These are phyloP conservation scores for Auriculariales sp. DNA, from an alignment of 768 basidiomycete species.

Conservation along the genomic window DNA sequence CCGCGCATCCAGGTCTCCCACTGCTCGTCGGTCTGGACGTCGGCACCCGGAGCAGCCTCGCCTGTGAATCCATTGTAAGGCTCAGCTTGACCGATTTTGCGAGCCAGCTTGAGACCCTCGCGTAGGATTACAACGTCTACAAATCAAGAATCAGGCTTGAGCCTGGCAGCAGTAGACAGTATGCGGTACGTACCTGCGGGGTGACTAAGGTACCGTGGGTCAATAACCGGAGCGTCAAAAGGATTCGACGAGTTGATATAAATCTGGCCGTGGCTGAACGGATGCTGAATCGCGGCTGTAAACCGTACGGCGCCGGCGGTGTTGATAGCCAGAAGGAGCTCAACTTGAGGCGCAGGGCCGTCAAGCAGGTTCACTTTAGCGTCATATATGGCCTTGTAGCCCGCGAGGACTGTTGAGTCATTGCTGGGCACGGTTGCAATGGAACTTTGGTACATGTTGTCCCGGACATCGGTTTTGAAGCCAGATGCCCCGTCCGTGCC, in stretches of 20 bases:
- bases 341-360: constrained; percentile 34
- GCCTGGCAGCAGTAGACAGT: background rate
- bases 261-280: constrained; percentile 46
- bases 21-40: constrained; percentile 37
- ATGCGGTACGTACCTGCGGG: constrained; percentile 24
- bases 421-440: constrained; percentile 25
- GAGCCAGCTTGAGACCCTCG: constrained; percentile 48
- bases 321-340: constrained; percentile 32
- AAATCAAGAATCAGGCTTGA: background rate
- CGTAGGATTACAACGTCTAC: constrained; percentile 33
- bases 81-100: constrained; percentile 33
- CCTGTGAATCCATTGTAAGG: constrained; percentile 33
- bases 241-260: constrained; percentile 44
- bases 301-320: constrained; percentile 26
- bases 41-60: constrained; percentile 36
- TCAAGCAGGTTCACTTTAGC: constrained; percentile 24
- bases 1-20: constrained; percentile 37
- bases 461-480: constrained; percentile 21
- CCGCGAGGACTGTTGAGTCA: constrained; percentile 30
- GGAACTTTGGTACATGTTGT: no score
- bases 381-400: constrained; percentile 42
- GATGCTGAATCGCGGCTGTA: constrained; percentile 54
- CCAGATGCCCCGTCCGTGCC: constrained; percentile 16
- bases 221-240: constrained; percentile 46
- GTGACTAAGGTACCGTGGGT: constrained; percentile 51